Conservation (phyloP, 257 asterid species). For the Striga asiatica region DNA sequence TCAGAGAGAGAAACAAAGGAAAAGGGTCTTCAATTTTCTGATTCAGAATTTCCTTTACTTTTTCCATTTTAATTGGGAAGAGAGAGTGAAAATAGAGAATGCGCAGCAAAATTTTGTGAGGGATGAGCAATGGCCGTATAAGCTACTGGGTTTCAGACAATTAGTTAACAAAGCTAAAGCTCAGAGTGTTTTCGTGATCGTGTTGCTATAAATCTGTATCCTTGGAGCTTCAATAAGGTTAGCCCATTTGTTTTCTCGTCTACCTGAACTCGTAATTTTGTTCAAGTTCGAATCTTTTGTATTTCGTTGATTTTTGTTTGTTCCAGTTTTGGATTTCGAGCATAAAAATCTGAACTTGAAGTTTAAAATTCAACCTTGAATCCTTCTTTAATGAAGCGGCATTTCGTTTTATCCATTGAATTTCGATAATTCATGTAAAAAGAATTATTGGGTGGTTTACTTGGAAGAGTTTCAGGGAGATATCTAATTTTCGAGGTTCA, state of each 20-base stretch:
- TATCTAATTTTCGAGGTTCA: slow-evolving; percentile 18
- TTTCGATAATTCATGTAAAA: slow-evolving; percentile 18
- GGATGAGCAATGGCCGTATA: slow-evolving; percentile 28
- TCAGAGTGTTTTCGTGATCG: slow-evolving; percentile 22
- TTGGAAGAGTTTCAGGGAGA: slow-evolving; percentile 33
- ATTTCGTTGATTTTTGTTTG: slow-evolving; percentile 22
- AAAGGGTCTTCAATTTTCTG: slow-evolving; percentile 39
- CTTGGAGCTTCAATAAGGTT: slow-evolving; percentile 37
- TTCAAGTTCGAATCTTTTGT: slow-evolving; percentile 25
- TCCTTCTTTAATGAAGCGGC: slow-evolving; percentile 27
- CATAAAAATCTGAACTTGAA: slow-evolving; percentile 32
- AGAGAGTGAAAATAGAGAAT: slow-evolving; percentile 26
- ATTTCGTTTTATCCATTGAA: slow-evolving; percentile 29
- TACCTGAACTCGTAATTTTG: slow-evolving; percentile 21
- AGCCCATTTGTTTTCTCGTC: slow-evolving; percentile 28
- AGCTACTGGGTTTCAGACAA: slow-evolving; percentile 28
- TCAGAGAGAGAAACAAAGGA: slow-evolving; percentile 30
- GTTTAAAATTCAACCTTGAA: slow-evolving; percentile 38
- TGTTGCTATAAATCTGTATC: slow-evolving; percentile 25
- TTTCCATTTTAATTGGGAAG: background rate
- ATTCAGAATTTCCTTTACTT: slow-evolving; percentile 17
- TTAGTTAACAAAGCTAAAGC: slow-evolving; percentile 25
- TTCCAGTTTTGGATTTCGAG: slow-evolving; percentile 28
- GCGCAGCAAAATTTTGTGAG: slow-evolving; percentile 30
- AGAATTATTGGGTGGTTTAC: slow-evolving; percentile 23